Base-by-base conservation (phyloP, 345 rosid genomes). In the Salix dunnii region DNA sequence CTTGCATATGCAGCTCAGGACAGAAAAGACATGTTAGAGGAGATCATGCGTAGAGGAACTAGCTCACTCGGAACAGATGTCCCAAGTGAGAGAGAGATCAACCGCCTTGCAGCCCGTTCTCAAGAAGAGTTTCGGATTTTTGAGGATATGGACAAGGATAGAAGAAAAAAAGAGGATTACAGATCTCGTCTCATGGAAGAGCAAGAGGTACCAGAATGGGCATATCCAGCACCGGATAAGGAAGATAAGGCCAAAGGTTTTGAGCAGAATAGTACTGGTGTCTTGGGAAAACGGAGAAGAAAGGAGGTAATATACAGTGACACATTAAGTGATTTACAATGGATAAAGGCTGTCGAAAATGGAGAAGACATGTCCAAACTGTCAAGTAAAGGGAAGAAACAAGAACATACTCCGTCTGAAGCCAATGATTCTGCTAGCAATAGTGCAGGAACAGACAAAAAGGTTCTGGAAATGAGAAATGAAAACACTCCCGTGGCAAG, bases 11-110 rank as follows among this genome's bases (percentile, higher is more conserved):
- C 97, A 96, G 99, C 97, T 75, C 88, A 88, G 90, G 99, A 96
- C 85, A 89, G 99, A 80, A 89, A 90, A 79, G 97, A 90, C 80
- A 85, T 96, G 97, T 86, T 96, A 80, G 94, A 90, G 82, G 99
- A 92, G 87, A 91, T 96, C 58, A 96, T 96, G 99, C 91, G 97
- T n/a, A 90, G 83, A 85, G 99, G 99, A 81, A 85, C 98, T 67
- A 94, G 98, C 80, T 89, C 98, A 38, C 92, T 96, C 25, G 99
- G 99, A 79, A 87, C 86, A 33, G 99, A 94, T 76, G 97, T 96
- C 74, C 99, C 99, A 11, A 96, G 97, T 77, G 99, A 96, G 89
- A 94, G 97, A 85, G 99, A 96, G 85, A 96, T 96, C 83, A 96
- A 96, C 82, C 84, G 97, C 60, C 97, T 96, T 4, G 99, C 97